Evolutionary conservation across 495 filamentous ascomycete species (phyloP).

Genomic region (Margaritispora aquatica): DNA sequence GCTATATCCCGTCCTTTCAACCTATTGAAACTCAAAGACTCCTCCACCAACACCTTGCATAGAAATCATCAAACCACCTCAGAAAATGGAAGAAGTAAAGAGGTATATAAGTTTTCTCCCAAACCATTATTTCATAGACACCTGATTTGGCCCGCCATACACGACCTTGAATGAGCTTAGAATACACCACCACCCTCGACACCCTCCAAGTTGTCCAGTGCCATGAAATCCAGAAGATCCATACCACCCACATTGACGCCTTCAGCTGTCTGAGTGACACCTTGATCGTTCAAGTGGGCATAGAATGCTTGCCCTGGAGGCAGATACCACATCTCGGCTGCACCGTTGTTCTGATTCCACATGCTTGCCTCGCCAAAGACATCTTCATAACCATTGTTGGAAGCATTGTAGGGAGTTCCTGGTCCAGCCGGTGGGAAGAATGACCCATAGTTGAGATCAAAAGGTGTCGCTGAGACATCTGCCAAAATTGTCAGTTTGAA

Average conservation of each 20-base stretch:
- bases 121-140: background rate
- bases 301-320: conserved; percentile 48
- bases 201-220: conserved; percentile 34
- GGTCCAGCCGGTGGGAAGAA: conserved; percentile 33
- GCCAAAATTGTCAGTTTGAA: background rate
- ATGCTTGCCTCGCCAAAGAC: conserved; percentile 25
- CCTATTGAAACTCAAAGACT: too few relatives aligned
- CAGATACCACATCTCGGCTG: conserved; percentile 51
- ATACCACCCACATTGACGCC: conserved; percentile 51
- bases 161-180: background rate
- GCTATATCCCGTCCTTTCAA: too few relatives aligned
- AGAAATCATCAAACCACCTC: too few relatives aligned
- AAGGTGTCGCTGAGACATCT: conserved; percentile 42
- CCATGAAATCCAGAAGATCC: conserved; percentile 52
- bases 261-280: conserved; percentile 51
- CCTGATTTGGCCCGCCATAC: background rate
- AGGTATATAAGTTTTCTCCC: too few relatives aligned
- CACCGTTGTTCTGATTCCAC: conserved; percentile 32
- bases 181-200: conserved; percentile 8
- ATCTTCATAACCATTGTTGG: conserved; percentile 30
- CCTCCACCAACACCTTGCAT: too few relatives aligned
- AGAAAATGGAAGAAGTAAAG: too few relatives aligned
- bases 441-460: conserved; percentile 39
- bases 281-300: conserved; percentile 43
- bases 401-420: conserved; percentile 37